Base-by-base conservation (phyloP, 1,139 yeast genomes). In the Meyerozyma sp. region DNA sequence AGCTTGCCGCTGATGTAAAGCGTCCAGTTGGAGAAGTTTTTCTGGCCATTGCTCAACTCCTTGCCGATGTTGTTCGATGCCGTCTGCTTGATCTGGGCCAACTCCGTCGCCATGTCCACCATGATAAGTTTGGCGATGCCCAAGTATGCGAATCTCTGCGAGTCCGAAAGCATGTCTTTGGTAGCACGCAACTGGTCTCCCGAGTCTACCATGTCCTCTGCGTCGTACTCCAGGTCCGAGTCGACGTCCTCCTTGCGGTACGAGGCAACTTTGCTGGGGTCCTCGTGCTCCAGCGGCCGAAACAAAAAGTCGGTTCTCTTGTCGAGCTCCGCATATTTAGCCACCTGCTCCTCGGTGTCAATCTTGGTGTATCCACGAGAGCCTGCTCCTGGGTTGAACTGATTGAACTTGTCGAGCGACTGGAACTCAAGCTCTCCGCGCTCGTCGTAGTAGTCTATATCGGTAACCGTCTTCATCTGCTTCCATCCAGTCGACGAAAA, bases 101-200 rank as follows among this genome's bases (percentile, higher is more conserved):
- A 62, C 9, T 81, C 82, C 1, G 89, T 79, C 8, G 96, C 96
- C 86, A 90, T 81, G 25, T 85, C 88, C 32, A 84, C 86, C 44
- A 83, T 75, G 6, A 86, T 75, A 32, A 94, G 74, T 53, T 87
- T 84, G 18, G 86, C 81, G 10, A 93, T 73, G 0, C 97, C 98
- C 5, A 87, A 85, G 57, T 94, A 94, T 4, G 98, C 98, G 52
- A 91, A 86, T 54, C 88, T 83, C 59, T 94, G 97, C 18, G 84
- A 73, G 23, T 89, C 98, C 3, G 82, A 75, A 27, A 94, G 73
- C 81, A 94, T 79, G 27, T 81, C 77, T 58, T 85, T 89, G 5
- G 98, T 93, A 1, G 93, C 77, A 46, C 81, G 81, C 48, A 93
- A 67, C 45, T 91, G 94, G 39, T 81, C 81, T 8, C 70, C 70